phyloP scores from a whole-genome alignment of 2,329 filamentous ascomycete species.

The Sclerotinia glacialis region DNA sequence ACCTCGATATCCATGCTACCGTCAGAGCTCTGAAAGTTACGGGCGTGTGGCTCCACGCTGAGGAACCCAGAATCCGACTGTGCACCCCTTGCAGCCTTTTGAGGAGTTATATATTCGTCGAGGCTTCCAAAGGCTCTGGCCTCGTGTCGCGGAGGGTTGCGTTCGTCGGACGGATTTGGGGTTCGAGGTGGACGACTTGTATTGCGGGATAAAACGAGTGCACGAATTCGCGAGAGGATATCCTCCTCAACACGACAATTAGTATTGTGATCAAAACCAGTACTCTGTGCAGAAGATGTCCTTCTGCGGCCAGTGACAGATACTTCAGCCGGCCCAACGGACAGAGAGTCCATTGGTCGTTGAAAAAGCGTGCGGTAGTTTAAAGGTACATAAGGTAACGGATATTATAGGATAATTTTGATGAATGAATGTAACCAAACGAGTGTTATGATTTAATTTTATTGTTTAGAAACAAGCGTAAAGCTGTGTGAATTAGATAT shows the following conservation, averaged over 20 bases:
- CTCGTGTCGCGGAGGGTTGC: conserved; percentile 18
- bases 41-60: conserved; percentile 19
- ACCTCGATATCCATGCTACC: conserved; percentile 23
- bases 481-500: neutral
- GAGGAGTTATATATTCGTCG: conserved; percentile 25
- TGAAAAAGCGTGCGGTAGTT: conserved; percentile 8
- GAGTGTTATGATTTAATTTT: conserved; percentile 21
- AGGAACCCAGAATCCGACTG: conserved; percentile 29
- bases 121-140: conserved; percentile 23
- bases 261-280: conserved; percentile 31
- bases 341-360: conserved; percentile 29
- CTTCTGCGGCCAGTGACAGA: conserved; percentile 24
- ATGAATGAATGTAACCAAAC: conserved; percentile 21
- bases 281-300: conserved; percentile 29
- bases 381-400: conserved; percentile 17
- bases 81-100: conserved; percentile 22
- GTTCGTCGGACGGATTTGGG: conserved; percentile 33
- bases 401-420: conserved; percentile 16
- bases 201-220: conserved; percentile 34
- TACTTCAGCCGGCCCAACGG: conserved; percentile 25
- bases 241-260: conserved; percentile 34
- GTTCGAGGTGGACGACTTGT: conserved; percentile 32
- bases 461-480: conserved; percentile 5
- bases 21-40: conserved; percentile 3
- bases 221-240: conserved; percentile 35